Conservation (phyloP, 83 land plant species). For the Picea abies region DNA sequence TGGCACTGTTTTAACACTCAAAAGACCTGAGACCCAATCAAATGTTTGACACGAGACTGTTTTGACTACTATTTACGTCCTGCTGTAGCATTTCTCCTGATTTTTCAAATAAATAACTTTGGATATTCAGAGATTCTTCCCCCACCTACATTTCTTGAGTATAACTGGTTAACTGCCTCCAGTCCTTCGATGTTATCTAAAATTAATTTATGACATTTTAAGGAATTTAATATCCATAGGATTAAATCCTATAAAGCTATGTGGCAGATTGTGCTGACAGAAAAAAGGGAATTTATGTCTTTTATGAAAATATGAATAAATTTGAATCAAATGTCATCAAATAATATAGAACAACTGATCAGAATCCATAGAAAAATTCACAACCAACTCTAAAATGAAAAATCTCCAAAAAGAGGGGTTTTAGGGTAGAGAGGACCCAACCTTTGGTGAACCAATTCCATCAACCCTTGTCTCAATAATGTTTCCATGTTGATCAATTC, state of each 20-base stretch:
- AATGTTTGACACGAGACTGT: not conserved
- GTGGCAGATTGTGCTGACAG: not conserved
- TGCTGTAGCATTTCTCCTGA: not conserved
- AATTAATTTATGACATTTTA: too few species aligned
- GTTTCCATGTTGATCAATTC: conserved; percentile 78
- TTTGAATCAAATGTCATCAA: not conserved
- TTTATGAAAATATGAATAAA: not conserved
- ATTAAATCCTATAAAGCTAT: too few species aligned
- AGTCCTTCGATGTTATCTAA: too few species aligned
- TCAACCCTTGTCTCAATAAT: conserved; percentile 73
- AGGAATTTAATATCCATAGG: too few species aligned
- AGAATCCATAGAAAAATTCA: not conserved
- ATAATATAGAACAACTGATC: not conserved
- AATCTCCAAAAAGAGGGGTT: not conserved
- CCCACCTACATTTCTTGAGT: not conserved
- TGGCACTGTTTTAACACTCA: not conserved
- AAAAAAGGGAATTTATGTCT: not conserved
- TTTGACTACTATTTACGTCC: not conserved
- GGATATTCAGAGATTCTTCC: not conserved
- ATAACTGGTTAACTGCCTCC: too few species aligned
- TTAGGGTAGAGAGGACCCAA: conserved; percentile 13
- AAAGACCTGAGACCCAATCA: not conserved
- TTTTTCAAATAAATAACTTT: not conserved
- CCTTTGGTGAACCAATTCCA: conserved; percentile 69
- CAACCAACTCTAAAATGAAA: not conserved